Conservation (phyloP, 768 basidiomycete species). For the Amanita exitialis region DNA sequence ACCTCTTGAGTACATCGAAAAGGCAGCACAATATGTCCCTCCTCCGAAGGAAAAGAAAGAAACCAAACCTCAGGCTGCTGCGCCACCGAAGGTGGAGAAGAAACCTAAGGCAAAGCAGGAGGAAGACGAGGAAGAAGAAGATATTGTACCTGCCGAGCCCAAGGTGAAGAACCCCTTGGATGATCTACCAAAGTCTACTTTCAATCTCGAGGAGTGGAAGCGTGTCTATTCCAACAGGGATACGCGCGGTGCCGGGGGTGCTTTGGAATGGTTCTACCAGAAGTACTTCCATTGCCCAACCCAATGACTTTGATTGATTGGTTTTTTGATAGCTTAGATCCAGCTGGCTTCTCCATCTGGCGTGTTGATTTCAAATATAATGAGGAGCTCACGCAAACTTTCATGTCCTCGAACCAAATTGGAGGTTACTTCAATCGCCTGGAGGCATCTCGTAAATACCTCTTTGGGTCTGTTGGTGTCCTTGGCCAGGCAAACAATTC, state of each 20-base stretch:
- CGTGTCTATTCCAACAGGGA: constrained; percentile 97
- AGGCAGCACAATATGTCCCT: constrained; percentile 58
- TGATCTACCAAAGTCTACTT: constrained; percentile 74
- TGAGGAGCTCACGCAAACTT: constrained; percentile 81
- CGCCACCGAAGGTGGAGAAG: constrained; percentile 50
- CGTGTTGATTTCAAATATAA: constrained; percentile 96
- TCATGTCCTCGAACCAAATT: constrained; percentile 94
- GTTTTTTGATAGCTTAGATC: constrained; percentile 56
- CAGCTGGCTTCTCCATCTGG: constrained; percentile 84
- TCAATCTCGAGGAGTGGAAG: constrained; percentile 96
- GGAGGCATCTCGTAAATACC: constrained; percentile 93
- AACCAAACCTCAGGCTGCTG: constrained; percentile 40
- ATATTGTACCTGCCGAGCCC: constrained; percentile 67
- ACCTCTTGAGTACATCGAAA: constrained; percentile 51
- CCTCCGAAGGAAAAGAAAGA: constrained; percentile 77
- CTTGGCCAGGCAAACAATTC: constrained; percentile 74
- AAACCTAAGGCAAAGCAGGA: constrained; percentile 51
- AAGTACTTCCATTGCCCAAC: constrained; percentile 42
- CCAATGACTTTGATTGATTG: neutral
- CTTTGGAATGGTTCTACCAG: constrained; percentile 95
- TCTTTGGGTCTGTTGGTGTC: constrained; percentile 90
- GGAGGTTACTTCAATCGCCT: constrained; percentile 97
- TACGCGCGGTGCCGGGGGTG: constrained; percentile 73
- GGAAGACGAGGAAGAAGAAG: constrained; percentile 80
- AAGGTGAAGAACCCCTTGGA: constrained; percentile 95